These are phyloP conservation scores for Simplicillium aogashimaense DNA, from an alignment of 2,329 filamentous ascomycete genomes.

Conservation along the genomic window DNA sequence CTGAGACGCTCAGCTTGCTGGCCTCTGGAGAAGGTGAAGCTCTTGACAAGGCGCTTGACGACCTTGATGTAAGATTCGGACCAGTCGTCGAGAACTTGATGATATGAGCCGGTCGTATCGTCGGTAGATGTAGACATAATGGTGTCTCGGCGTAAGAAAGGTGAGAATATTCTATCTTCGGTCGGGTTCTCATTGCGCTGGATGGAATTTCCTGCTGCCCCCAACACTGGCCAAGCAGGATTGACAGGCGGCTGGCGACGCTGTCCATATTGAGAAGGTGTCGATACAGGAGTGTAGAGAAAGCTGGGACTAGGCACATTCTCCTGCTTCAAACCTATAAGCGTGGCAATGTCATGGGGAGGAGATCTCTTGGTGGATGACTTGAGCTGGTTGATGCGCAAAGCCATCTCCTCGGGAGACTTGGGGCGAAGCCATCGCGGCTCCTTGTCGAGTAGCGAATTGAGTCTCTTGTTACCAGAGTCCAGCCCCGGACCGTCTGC, in stretches of 20 bases:
- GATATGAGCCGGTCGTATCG: conserved; percentile 24
- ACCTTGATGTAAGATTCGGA: conserved; percentile 22
- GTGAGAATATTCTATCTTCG: conserved; percentile 10
- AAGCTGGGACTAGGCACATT: not conserved
- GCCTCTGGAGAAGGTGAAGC: conserved; percentile 18
- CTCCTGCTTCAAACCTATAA: not conserved
- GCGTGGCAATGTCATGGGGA: not conserved
- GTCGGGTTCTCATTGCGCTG: conserved; percentile 3
- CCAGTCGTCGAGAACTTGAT: conserved; percentile 20
- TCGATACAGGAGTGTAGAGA: not conserved
- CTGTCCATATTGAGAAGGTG: conserved; percentile 1
- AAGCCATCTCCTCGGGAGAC: conserved; percentile 38
- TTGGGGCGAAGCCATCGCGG: conserved; percentile 47
- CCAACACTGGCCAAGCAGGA: not conserved
- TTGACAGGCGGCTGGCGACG: conserved; percentile 2
- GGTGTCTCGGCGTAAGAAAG: conserved; percentile 22
- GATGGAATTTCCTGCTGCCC: conserved; percentile 1
- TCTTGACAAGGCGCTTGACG: conserved; percentile 27
- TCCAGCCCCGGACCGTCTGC: conserved; percentile 36
- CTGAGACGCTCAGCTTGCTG: conserved; percentile 12
- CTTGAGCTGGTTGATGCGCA: conserved; percentile 34
- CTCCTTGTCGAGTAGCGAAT: conserved; percentile 46
- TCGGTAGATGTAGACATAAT: conserved; percentile 27
- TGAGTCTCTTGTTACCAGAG: conserved; percentile 49
- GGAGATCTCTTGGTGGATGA: conserved; percentile 24